Evolutionary conservation across 805 yeast genomes (phyloP), one percentile per base, ranked within the genome.

Genomic region (Candida wancherniae): DNA sequence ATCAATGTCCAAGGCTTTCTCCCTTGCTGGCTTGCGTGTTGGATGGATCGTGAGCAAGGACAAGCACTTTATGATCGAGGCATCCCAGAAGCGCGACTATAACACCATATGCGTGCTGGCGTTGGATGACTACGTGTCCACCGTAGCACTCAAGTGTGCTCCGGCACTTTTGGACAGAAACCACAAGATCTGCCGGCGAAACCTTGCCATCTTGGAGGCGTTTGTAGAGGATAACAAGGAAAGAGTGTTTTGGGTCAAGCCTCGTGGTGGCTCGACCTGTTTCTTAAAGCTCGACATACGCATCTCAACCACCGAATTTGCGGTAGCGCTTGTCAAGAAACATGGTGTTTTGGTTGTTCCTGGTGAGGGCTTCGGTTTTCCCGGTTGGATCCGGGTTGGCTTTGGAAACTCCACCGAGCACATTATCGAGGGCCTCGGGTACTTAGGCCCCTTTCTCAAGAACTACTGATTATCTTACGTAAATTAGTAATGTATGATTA

Each of bases 1-100:
- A 3, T 71, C 77, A 5, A 63, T 65, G 57, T 71, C 77, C n/a
- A 73, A 73, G 44, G 73, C 75, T 3, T 73, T 63, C 41, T 59
- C 75, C 1, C 50, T 70, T 28, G 78, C 79, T 6, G 79, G 79
- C 4, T 50, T 71, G 16, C 50, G 79, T 26, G 29, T 72, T 14
- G 78, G 80, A 5, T 73, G 79, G 79, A 50, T 72, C 8, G 68
- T 61, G 4, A 47, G 69, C 6, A 51, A 53, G 18, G 60, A 67
- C 43, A 30, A 31, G 13, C 33, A 33, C 3, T 36, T 67, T 4
- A 33, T 65, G 11, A 37, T 47, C 9, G 58, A 51, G 25, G 55
- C 70, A 14, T 50, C 52, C 15, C 51, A 60, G 9, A 58, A 67
- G 30, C 55, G 78, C 38, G 77, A 71, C 45, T 73, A 67, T 47